These are phyloP conservation scores for Spergularia marina DNA, from an alignment of 148 eudicot species.

Conservation along the genomic window DNA sequence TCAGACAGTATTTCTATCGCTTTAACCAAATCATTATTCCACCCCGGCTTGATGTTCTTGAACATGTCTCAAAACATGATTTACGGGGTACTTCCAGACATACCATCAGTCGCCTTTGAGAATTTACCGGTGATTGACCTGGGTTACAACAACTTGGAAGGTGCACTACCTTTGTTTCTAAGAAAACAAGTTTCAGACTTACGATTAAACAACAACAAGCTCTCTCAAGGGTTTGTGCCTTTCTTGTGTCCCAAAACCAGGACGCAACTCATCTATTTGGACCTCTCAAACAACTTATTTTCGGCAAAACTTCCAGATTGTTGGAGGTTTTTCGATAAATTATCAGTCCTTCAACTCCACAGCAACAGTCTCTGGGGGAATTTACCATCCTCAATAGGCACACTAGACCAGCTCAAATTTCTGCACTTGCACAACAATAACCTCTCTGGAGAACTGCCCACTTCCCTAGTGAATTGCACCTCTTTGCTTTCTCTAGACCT, in stretches of 20 bases:
- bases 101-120: neutral
- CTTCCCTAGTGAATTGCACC: constrained; percentile 6
- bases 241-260: constrained; percentile 17
- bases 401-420: neutral
- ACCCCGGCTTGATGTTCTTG: neutral
- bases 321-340: constrained; percentile 17
- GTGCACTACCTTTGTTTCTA: constrained; percentile 23
- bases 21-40: neutral
- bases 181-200: neutral
- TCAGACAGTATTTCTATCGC: constrained; percentile 13
- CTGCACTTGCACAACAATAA: constrained; percentile 17
- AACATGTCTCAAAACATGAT: constrained; percentile 25
- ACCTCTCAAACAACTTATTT: constrained; percentile 23
- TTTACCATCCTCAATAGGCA: constrained; percentile 14
- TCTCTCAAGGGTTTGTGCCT: constrained; percentile 6
- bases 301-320: constrained; percentile 18
- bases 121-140: neutral
- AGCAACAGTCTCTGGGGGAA: constrained; percentile 8
- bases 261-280: neutral
- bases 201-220: constrained; percentile 12
- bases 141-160: constrained; percentile 13
- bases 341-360: neutral
- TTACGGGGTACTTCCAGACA: constrained; percentile 15
- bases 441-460: constrained; percentile 12
- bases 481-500: constrained; percentile 19